Evolutionary conservation across 1,284 basidiomycete species (phyloP).

Genomic region (Mycena sp.): DNA sequence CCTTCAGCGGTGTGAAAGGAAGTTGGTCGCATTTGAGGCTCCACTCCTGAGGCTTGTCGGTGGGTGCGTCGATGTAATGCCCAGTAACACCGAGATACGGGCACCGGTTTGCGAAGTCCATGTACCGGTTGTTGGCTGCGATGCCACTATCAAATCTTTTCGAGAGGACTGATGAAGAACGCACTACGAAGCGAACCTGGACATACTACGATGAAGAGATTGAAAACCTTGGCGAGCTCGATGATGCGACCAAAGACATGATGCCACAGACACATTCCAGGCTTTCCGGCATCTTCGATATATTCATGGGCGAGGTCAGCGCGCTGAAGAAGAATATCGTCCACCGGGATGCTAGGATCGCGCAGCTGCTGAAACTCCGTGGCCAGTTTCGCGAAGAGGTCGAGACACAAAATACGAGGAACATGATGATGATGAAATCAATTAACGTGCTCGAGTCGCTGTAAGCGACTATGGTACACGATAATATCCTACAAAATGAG

Average conservation of each 20-base stretch:
- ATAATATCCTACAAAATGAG: no score
- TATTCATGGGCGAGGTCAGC: not conserved
- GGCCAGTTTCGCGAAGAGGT: not conserved
- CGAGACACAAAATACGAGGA: slow-evolving; percentile 1
- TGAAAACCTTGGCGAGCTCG: not conserved
- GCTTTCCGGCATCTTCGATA: not conserved
- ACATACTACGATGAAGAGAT: slow-evolving; percentile 1
- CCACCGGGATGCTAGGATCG: slow-evolving; percentile 1
- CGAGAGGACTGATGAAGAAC: not conserved
- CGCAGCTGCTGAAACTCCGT: not conserved
- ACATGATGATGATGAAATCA: no score
- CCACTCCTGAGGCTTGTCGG: no score
- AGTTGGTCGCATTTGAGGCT: no score
- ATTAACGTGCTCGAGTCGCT: no score
- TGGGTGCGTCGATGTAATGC: no score
- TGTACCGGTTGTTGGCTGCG: slow-evolving; percentile 1
- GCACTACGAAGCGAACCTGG: not conserved
- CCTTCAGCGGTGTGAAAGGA: no score
- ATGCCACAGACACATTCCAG: not conserved
- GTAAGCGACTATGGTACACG: no score
- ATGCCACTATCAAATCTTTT: not conserved
- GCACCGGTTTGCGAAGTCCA: no score
- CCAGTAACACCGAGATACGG: no score
- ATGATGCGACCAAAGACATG: slow-evolving; percentile 3
- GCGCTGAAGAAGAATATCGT: not conserved